Percentiles rank a stretch among this genome's conserved stretches.
Conservation (phyloP, 164 flowering plant genomes). For the Chloranthus sessilifolius region DNA sequence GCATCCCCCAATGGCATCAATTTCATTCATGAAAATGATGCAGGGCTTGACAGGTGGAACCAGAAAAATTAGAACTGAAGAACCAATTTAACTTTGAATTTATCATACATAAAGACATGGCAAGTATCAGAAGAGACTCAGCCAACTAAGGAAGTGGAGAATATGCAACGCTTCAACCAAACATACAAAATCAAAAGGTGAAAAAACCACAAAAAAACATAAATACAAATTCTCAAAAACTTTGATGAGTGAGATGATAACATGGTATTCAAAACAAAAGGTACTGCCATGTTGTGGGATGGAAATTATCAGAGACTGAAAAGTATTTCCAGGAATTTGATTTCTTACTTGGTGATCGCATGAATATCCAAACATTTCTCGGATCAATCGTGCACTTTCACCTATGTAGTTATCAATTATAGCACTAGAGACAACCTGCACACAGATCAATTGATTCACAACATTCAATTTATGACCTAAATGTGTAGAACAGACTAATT, state of each 20-base stretch:
- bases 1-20: constrained; percentile 97
- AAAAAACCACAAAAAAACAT: too few species aligned
- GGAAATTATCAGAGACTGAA: too few species aligned
- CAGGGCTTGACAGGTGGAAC: constrained; percentile 59
- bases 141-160: too few species aligned
- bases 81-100: too few species aligned
- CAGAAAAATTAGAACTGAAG: neutral
- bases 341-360: constrained; percentile 88
- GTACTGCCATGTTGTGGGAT: too few species aligned
- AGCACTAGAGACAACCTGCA: constrained; percentile 92
- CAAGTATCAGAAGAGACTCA: too few species aligned
- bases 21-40: constrained; percentile 98
- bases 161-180: neutral
- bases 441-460: constrained; percentile 4
- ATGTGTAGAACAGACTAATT: neutral
- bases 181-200: neutral
- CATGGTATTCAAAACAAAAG: too few species aligned
- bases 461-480: neutral
- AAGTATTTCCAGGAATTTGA: too few species aligned
- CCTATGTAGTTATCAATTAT: constrained; percentile 94
- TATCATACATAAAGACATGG: too few species aligned
- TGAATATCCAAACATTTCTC: constrained; percentile 96
- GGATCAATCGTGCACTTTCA: constrained; percentile 87
- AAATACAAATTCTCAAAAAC: too few species aligned
- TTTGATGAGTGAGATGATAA: too few species aligned